Evolutionary conservation across 176 grass and related monocot genomes (phyloP).

Genomic region (Metroxylon sagu): DNA sequence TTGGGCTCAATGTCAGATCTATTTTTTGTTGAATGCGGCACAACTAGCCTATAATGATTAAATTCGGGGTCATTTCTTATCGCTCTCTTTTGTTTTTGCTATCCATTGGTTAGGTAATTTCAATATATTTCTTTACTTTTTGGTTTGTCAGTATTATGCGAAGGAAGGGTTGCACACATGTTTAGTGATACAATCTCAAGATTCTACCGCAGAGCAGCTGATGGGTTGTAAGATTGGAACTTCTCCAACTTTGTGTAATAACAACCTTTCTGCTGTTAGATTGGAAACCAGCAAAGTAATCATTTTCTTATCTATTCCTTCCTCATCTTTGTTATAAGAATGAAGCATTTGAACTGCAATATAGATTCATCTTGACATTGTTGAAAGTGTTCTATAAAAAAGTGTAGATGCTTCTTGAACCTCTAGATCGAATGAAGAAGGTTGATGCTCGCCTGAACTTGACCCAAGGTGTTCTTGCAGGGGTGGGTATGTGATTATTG

Average conservation of each 20-base stretch:
- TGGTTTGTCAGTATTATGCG: constrained; percentile 49
- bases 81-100: neutral
- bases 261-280: constrained; percentile 58
- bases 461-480: constrained; percentile 83
- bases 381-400: constrained; percentile 9
- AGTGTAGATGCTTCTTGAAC: constrained; percentile 70
- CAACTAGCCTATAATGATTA: neutral
- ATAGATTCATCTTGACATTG: neutral
- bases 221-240: constrained; percentile 62
- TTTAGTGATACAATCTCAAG: constrained; percentile 67
- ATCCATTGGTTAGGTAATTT: neutral
- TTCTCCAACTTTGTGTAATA: constrained; percentile 31
- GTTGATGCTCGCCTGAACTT: constrained; percentile 64
- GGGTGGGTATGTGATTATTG: constrained; percentile 32
- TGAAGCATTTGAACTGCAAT: neutral
- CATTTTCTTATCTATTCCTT: constrained; percentile 3
- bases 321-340: neutral
- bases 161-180: constrained; percentile 80
- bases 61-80: neutral
- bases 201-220: constrained; percentile 48
- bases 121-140: constrained; percentile 2
- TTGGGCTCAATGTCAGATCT: no score
- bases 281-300: constrained; percentile 82
- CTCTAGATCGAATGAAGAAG: constrained; percentile 78
- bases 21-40: neutral